A percentile compares a stretch with the other conserved stretches of the same genome.
Conservation (phyloP, 2,329 filamentous ascomycete species). For the Parastagonospora avenae region DNA sequence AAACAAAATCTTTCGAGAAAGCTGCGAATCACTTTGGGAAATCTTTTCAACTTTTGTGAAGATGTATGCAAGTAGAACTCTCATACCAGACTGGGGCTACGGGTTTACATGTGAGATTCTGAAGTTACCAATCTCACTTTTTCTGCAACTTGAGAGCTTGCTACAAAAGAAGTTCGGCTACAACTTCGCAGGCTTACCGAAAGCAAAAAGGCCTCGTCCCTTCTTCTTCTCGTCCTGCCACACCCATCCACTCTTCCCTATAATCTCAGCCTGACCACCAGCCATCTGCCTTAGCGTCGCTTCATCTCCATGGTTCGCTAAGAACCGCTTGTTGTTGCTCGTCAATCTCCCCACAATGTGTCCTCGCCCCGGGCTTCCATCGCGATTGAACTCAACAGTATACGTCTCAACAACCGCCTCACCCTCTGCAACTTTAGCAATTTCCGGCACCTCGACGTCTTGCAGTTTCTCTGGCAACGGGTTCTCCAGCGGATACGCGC, state of each 20-base stretch:
- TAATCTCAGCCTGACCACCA: slow-evolving; percentile 52
- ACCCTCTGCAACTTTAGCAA: slow-evolving; percentile 52
- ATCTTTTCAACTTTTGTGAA: too few species aligned
- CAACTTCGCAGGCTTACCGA: slow-evolving; percentile 25
- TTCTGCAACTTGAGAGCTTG: too few species aligned
- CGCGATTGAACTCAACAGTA: slow-evolving; percentile 62
- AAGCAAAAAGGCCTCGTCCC: slow-evolving; percentile 37
- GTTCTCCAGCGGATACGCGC: slow-evolving; percentile 55
- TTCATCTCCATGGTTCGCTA: slow-evolving; percentile 63
- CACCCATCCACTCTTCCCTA: slow-evolving; percentile 57
- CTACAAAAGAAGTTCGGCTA: slow-evolving; percentile 2
- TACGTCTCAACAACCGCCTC: slow-evolving; percentile 65
- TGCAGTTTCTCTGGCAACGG: slow-evolving; percentile 52
- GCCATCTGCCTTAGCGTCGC: slow-evolving; percentile 54
- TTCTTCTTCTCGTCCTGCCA: slow-evolving; percentile 33
- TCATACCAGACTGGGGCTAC: too few species aligned
- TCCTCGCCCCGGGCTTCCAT: slow-evolving; percentile 55
- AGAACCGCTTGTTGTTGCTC: slow-evolving; percentile 54
- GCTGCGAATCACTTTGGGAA: too few species aligned
- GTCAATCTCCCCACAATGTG: slow-evolving; percentile 60
- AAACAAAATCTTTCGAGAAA: too few species aligned
- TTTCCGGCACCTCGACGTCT: slow-evolving; percentile 47
- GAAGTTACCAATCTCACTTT: too few species aligned
- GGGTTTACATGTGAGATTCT: too few species aligned
- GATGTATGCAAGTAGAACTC: too few species aligned